Percentiles rank a stretch among this genome's conserved stretches.
Conservation (phyloP, 345 rosid genomes). For the Erodium maritimum region DNA sequence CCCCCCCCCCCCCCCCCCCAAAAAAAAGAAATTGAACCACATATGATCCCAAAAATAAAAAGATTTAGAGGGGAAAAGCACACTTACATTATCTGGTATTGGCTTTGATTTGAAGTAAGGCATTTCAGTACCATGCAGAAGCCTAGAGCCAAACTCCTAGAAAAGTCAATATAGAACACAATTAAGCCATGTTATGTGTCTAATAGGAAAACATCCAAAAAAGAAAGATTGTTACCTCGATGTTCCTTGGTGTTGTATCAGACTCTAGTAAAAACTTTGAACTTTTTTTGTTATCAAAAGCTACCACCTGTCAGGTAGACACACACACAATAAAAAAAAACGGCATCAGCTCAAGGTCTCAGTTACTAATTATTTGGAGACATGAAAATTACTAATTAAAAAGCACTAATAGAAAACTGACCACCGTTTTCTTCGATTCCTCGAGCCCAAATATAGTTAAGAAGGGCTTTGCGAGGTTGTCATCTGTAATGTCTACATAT, state of each 20-base stretch:
- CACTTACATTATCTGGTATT: slow-evolving; percentile 67
- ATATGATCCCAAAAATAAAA: neutral
- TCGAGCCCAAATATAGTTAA: slow-evolving; percentile 71
- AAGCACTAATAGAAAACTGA: slow-evolving; percentile 18
- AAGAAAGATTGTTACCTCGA: slow-evolving; percentile 40
- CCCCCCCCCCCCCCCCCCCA: too few relatives aligned
- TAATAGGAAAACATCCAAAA: slow-evolving; percentile 1
- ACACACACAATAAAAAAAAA: slow-evolving; percentile 1
- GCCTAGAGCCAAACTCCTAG: slow-evolving; percentile 57
- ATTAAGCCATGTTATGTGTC: slow-evolving; percentile 6
- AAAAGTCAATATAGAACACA: slow-evolving; percentile 12
- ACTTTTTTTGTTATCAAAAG: slow-evolving; percentile 57
- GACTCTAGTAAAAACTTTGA: slow-evolving; percentile 60
- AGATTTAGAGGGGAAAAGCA: neutral
- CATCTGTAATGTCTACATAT: slow-evolving; percentile 47
- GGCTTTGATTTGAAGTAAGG: slow-evolving; percentile 72
- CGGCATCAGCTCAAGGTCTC: slow-evolving; percentile 6
- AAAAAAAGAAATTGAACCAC: neutral
- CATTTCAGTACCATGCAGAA: slow-evolving; percentile 37
- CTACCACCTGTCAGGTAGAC: slow-evolving; percentile 48
- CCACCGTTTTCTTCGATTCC: slow-evolving; percentile 46
- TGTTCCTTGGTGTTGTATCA: slow-evolving; percentile 48
- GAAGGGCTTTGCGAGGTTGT: slow-evolving; percentile 81
- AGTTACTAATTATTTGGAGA: neutral
- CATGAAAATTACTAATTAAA: slow-evolving; percentile 1